phyloP scores from a whole-genome alignment of 129 eudicot genomes.

The Glebionis coronaria region DNA sequence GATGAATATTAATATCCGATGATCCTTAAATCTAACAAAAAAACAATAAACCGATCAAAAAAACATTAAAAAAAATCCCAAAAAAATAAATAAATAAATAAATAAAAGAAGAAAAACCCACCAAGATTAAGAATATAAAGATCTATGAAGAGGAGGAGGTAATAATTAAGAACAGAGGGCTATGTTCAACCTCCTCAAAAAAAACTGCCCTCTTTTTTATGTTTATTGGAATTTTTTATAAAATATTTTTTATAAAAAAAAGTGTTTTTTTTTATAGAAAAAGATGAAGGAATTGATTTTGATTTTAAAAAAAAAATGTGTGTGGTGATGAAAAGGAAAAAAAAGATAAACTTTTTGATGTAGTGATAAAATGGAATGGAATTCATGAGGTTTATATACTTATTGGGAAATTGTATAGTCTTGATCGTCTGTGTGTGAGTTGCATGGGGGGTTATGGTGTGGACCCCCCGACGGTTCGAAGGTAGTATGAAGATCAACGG shows the following conservation, averaged over 20 bases:
- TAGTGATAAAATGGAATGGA: constrained; percentile 26
- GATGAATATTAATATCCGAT: constrained; percentile 5
- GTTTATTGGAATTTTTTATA: constrained; percentile 9
- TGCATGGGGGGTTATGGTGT: constrained; percentile 20
- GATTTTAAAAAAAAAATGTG: neutral
- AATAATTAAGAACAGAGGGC: constrained; percentile 48
- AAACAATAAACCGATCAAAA: neutral
- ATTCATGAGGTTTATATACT: constrained; percentile 37
- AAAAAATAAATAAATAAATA: neutral
- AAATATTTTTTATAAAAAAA: neutral
- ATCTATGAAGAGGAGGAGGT: constrained; percentile 45
- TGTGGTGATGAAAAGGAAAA: constrained; percentile 14
- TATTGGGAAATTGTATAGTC: constrained; percentile 28
- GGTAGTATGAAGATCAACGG: constrained; percentile 15
- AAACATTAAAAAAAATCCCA: neutral
- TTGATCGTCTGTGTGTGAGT: constrained; percentile 14
- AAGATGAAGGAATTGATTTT: no score
- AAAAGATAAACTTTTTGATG: constrained; percentile 19
- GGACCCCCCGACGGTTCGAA: constrained; percentile 24
- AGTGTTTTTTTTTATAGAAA: no score
- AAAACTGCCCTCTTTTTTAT: constrained; percentile 31
- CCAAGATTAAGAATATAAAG: constrained; percentile 34
- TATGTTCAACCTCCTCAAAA: constrained; percentile 52
- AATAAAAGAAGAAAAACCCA: constrained; percentile 25
- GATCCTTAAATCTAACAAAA: constrained; percentile 27